Evolutionary conservation across 495 filamentous ascomycete genomes (phyloP), one percentile per base, ranked within the genome.

Genomic region (Aspergillus haitiensis): DNA sequence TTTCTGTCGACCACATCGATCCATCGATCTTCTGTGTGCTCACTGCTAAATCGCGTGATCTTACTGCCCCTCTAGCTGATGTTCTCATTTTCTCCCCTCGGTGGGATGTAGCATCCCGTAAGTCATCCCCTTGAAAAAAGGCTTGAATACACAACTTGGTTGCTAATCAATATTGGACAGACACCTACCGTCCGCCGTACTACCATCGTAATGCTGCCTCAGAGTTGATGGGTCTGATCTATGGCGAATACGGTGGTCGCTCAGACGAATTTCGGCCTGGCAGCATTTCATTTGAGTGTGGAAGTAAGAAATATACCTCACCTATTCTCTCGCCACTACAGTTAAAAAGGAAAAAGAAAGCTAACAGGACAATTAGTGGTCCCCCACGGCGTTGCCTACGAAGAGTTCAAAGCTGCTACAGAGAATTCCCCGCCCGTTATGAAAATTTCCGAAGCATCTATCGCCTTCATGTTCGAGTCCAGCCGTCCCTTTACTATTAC

Each of bases 391-490:
- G 78, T 82, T 13, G 84, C 79, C 13, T 86, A 86, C 33, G 84
- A 86, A 48, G 82, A 88, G 72, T 88, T 85, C 57, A 85, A 86
- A 37, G 81, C 81, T 4, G 83, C 82, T 8, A 82, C 85, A 35
- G 74, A 74, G 8, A 60, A 62, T 18, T 44, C 60, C 5, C 77
- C 76, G 3, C 78, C 78, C 0, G 75, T 69, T 32, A 78, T 75
- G 75, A 72, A 73, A 18, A 82, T 82, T 60, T 79, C 75, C 7
- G 59, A 78, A 58, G 79, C 74, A 2, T 75, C 77, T 1, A 72
- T 84, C 16, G 81, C 80, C 6, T 78, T 81, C 61, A 92, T 93
- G 81, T 83, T 85, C 57, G 83, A 86, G 69, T 81, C 75, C 42
- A 71, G 70, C 18, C 67, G 78, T 9, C 74, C 75, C 2, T 82